Percentiles rank a stretch among this genome's conserved stretches.
These are phyloP conservation scores for Pyrenophora teres DNA, from an alignment of 2,329 filamentous ascomycete species.

Conservation along the genomic window DNA sequence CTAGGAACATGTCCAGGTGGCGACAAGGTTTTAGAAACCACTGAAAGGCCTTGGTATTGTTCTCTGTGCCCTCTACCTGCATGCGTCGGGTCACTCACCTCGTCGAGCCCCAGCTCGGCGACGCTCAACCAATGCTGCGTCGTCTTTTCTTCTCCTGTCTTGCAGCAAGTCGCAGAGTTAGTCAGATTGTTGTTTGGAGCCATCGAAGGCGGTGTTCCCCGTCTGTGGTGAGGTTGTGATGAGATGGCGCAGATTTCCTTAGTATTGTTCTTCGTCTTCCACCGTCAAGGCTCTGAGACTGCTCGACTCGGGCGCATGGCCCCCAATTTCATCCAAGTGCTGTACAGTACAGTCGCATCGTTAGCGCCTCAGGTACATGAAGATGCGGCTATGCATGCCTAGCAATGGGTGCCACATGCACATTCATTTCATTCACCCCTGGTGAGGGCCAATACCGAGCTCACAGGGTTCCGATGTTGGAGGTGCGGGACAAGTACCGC, in stretches of 20 bases:
- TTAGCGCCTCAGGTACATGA: not conserved
- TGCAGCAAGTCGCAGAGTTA: slow-evolving; percentile 6
- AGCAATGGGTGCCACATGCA: not conserved
- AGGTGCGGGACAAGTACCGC: too few relatives aligned
- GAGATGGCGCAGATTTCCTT: slow-evolving; percentile 30
- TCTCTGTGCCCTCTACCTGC: slow-evolving; percentile 17
- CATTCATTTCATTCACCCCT: not conserved
- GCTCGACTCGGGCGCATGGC: not conserved
- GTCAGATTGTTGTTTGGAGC: not conserved
- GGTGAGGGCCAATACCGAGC: not conserved
- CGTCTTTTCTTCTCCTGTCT: slow-evolving; percentile 17
- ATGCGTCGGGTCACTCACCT: slow-evolving; percentile 4
- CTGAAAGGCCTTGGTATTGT: slow-evolving; percentile 28
- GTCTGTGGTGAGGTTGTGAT: slow-evolving; percentile 11
- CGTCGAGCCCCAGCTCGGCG: not conserved
- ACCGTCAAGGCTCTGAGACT: slow-evolving; percentile 25
- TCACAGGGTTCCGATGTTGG: too few relatives aligned
- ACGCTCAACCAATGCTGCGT: slow-evolving; percentile 11
- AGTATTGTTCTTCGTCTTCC: slow-evolving; percentile 42
- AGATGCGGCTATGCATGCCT: not conserved
- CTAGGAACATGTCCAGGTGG: not conserved
- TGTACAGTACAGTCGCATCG: not conserved
- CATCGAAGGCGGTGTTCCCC: slow-evolving; percentile 15
- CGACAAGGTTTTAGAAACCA: slow-evolving; percentile 10
- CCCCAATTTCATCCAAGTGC: not conserved